phyloP scores from a whole-genome alignment of 2,329 filamentous ascomycete genomes.

The Exophiala oligosperma region DNA sequence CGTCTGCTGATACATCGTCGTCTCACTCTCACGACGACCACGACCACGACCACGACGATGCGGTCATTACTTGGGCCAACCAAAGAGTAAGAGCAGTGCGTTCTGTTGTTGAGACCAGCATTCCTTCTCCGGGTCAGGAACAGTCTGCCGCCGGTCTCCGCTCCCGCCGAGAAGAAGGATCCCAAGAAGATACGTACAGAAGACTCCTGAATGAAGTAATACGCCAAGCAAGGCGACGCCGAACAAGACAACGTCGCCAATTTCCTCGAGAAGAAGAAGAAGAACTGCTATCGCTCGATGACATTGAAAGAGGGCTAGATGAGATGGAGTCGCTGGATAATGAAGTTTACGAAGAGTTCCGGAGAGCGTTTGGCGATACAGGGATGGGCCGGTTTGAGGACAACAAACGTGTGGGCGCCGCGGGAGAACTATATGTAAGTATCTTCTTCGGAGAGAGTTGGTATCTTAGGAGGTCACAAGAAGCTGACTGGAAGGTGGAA shows the following conservation, averaged over 20 bases:
- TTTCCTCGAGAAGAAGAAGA: neutral
- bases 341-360: constrained; percentile 7
- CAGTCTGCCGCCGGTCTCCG: neutral
- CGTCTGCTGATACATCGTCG: too few relatives aligned
- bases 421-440: constrained; percentile 22
- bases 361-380: constrained; percentile 3
- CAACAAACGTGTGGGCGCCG: constrained; percentile 17
- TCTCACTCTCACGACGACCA: neutral
- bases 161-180: constrained; percentile 2
- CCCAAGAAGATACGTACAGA: constrained; percentile 7
- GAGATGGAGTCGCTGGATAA: neutral
- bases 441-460: neutral
- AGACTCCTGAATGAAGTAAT: constrained; percentile 12
- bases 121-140: neutral
- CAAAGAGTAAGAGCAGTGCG: constrained; percentile 2
- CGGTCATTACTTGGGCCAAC: neutral
- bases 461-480: too few relatives aligned
- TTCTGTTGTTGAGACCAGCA: neutral
- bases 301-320: constrained; percentile 13
- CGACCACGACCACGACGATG: neutral
- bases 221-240: constrained; percentile 7
- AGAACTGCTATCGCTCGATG: constrained; percentile 14
- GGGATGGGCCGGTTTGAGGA: constrained; percentile 6
- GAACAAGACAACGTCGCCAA: neutral
- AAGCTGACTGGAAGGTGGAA: too few relatives aligned